Base-by-base conservation (phyloP, 2,329 filamentous ascomycete genomes). In the Xylaria sp. region DNA sequence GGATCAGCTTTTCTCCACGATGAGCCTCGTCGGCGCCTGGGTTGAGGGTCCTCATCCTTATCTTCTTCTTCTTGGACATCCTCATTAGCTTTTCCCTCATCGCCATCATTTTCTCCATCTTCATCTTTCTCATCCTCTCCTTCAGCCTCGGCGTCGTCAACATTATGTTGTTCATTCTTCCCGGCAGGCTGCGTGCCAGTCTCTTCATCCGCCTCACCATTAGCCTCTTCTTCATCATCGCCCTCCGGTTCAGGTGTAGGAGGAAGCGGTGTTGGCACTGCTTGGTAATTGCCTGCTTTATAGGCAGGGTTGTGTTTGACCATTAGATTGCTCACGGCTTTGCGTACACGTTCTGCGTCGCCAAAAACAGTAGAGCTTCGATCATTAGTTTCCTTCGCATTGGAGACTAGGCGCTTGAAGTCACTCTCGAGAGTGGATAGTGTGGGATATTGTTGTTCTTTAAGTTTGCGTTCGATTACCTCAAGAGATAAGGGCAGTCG, bases 281-380 rank as follows among this genome's bases (percentile, higher is more conserved):
- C 91, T 69, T 88, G 86, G 76, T 97, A 96, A 56, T 83, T 83
- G 28, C 87, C 85, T 18, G 85, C 84, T 71, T 89, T 88, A 80
- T 97, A 97, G 18, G 92, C 93, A 15, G 94, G 94, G 75, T 97
- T 97, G 74, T 91, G 87, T 79, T 92, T 92, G 65, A 90, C 91
- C 94, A 97, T 97, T 79, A 90, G 94, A 76, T 94, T 95, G 79
- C 92, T 94, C 50, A 95, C 86, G 2, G 93, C 91, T 81, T 97
- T 97, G 56, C 94, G 88, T 55, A 97, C 88, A 58, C 93, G 89
- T 80, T 97, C 94, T 9, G 94, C 93, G 82, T 97, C 94, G 52
- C 94, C 91, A 77, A 91, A 95, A 46, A 92, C 86, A 66, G 89
- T 83, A 0, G 92, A 93, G 52, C 87, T 87, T 74, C 91, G 91